phyloP scores from a whole-genome alignment of 176 grass and related monocot species.

The Saccharum spontaneum region DNA sequence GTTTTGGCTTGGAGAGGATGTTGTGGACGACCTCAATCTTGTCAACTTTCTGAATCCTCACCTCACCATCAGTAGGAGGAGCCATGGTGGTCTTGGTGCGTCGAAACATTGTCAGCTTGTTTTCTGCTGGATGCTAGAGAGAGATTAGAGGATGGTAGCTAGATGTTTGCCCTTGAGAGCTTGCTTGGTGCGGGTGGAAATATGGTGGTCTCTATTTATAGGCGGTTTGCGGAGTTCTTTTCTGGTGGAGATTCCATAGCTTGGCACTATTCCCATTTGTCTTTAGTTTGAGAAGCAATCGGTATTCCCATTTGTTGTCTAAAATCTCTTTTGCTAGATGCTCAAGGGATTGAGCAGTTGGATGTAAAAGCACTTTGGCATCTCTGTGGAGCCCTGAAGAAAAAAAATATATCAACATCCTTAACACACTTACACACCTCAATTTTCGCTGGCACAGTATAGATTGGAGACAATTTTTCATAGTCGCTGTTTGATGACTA shows the following conservation, averaged over 20 bases:
- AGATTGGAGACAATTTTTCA: too few relatives aligned
- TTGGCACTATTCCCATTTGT: neutral
- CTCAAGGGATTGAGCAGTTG: neutral
- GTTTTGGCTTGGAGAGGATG: slow-evolving; percentile 22
- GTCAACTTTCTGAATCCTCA: slow-evolving; percentile 46
- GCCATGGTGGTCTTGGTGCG: neutral
- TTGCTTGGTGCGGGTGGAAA: neutral
- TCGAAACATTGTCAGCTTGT: slow-evolving; percentile 1
- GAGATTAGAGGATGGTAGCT: neutral
- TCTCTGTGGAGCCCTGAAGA: neutral
- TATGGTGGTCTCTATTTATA: slow-evolving; percentile 3
- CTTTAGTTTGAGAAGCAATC: neutral
- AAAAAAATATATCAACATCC: too few relatives aligned
- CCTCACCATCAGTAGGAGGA: slow-evolving; percentile 11
- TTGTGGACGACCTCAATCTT: slow-evolving; percentile 40
- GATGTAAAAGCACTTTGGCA: neutral
- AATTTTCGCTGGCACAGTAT: too few relatives aligned
- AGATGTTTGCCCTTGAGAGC: neutral
- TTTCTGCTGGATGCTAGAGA: slow-evolving; percentile 10
- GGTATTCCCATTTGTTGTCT: slow-evolving; percentile 1
- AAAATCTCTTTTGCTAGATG: neutral
- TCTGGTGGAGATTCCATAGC: neutral
- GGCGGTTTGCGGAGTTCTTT: neutral
- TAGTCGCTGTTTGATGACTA: too few relatives aligned
- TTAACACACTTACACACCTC: too few relatives aligned